Base-by-base conservation (phyloP, 306 rosid genomes). In the Cicer yamashitae region DNA sequence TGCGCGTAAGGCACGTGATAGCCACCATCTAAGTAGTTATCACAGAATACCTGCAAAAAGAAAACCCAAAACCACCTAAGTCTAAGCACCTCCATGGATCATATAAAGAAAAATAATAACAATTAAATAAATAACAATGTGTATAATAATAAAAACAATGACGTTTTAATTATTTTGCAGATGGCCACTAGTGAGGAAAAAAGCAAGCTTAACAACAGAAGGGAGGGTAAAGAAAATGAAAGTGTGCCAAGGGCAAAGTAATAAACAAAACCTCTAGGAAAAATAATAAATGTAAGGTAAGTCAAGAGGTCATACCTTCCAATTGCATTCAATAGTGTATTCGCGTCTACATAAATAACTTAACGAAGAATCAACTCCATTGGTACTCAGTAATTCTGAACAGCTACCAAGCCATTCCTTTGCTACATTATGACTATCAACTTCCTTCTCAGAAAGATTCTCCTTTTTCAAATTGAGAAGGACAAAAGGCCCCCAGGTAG, bases 21-120 rank as follows among this genome's bases (percentile, higher is more conserved):
- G 70, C 98, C 98, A 25, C 98, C 98, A 74, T 94, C 98, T 59
- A 94, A 84, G 84, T 89, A 94, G 93, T 94, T 94, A 86, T 94
- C 97, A 81, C 97, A 94, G 76, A 91, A 91, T 50, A 94, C 96
- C 98, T 94, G 81, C 80, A 83, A 72, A 60, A 79, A 15, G 15
- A 68, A 69, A 14, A 41, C 2, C 50, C 57, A 64, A 30, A 62
- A 76, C 65, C 18, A 71, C 63, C 15, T 18, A 68, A 11, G 13
- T 60, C 56, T 62, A 47, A 54, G 46, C 71, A 79, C 45, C 45
- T 77, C 39, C 22, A 46, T 70, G 66, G 59, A 67, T 58, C 50
- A 60, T 39, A 45, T 54, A 56, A 48, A 63, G 6, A 77, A 14
- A 59, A 10, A 8, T 20, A 39, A n/a, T 20, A 18, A 56, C 2